Evolutionary conservation across 768 basidiomycete species (phyloP), one percentile per base, ranked within the genome.

Genomic region (Lactarius evosmus): DNA sequence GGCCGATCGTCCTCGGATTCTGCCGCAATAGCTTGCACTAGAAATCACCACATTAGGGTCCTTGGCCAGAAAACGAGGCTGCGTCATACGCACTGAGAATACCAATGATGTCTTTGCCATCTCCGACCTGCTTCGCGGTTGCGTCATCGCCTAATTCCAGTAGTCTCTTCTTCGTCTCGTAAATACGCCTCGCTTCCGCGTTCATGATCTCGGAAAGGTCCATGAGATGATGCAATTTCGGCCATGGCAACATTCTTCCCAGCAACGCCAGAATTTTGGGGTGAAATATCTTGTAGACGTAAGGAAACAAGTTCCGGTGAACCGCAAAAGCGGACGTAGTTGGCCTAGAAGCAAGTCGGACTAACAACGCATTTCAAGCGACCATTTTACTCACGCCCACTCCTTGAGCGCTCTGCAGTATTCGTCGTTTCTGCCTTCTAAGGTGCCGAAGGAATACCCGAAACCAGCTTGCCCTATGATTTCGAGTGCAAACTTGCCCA

Each of bases 161-260:
- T 1, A 78, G 75, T 30, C 61, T 66, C 61, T 75, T 76, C 69
- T 81, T 82, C 8, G 70, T 66, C 17, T 74, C 66, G 52, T 75
- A 77, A 5, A 83, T 76, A 4, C 73, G 69, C 7, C 69, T 58
- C 2, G 80, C 75, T 1, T 73, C 73, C 0, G 69, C 58, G 30
- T 78, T 66, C 66, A 83, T 72, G 0, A 72, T 68, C 54, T 78
- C 77, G 22, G 44, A 22, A 22, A 46, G 22, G 44, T 73, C 71
- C 22, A 74, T 70, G 16, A 80, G 36, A 1, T 66, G 57, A 33
- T 76, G 74, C 4, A 79, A 52, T 5, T 62, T 56, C 53, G 69
- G 69, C 58, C 70, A 74, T 1, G 80, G 81, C 16, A 76, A 57
- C 27, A 69, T 33, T 51, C 76, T 68, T 0, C 79, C 68, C 0